Percentiles rank a stretch among this genome's conserved stretches.
Conservation (phyloP, 192 early-diverging fungal species). For the Mortierella alpina region DNA sequence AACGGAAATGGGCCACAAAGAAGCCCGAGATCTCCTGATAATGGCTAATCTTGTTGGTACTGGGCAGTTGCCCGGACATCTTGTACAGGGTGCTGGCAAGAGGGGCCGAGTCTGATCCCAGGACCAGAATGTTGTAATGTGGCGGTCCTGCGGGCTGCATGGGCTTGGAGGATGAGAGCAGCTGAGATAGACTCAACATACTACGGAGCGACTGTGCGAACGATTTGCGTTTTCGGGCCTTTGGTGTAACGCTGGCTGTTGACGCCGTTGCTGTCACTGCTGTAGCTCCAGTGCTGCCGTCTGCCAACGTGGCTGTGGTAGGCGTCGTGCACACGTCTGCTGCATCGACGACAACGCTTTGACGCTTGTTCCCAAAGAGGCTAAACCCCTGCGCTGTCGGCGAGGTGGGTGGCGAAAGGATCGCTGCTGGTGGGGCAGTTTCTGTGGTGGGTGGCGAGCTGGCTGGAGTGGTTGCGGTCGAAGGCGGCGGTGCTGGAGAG, state of each 20-base stretch:
- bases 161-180: conserved; percentile 14
- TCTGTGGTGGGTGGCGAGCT: no score
- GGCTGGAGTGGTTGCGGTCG: background rate
- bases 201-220: conserved; percentile 39
- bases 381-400: conserved; percentile 10
- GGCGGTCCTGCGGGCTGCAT: conserved; percentile 12
- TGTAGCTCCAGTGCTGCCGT: background rate
- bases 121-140: conserved; percentile 44
- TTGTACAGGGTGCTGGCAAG: conserved; percentile 48
- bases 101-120: conserved; percentile 46
- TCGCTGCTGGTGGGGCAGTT: background rate
- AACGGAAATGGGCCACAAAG: conserved; percentile 48
- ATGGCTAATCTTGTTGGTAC: conserved; percentile 43
- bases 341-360: conserved; percentile 21
- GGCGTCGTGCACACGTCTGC: background rate
- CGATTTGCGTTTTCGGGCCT: conserved; percentile 30
- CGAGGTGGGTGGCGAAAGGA: conserved; percentile 7
- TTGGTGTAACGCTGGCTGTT: conserved; percentile 2
- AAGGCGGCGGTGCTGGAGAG: conserved; percentile 8
- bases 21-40: conserved; percentile 51
- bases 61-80: conserved; percentile 42
- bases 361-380: conserved; percentile 21
- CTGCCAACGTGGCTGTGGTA: background rate
- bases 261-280: background rate
- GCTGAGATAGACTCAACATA: conserved; percentile 34